Base-by-base conservation (phyloP, 1,139 yeast species). In the Spencermartinsiella ligniputridi region DNA sequence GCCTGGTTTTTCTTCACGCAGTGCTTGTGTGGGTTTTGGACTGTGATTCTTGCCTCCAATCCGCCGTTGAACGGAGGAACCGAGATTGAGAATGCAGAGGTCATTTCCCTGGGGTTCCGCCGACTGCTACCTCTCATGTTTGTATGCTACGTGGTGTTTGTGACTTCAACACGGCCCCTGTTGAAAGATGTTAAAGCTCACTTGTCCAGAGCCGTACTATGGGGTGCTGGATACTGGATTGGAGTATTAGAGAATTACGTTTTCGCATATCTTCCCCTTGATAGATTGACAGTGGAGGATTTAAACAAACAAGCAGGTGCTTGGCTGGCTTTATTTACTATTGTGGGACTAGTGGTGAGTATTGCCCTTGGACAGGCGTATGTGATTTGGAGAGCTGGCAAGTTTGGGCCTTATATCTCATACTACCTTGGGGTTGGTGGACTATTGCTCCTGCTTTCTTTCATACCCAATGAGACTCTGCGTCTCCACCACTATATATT, bases 401-500 rank as follows among this genome's bases (percentile, higher is more conserved):
- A 82, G 52, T 79, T 90, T 59, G 65, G 67, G 52, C 74, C 71
- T 47, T 88, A 83, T 56, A 64, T 72, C 39, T 56, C 65, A 34
- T 64, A 81, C 8, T 88, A 87, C 57, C 52, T 69, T 0, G 51
- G 67, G 2, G 68, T 85, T 39, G 63, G 78, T n/a, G 34, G 64
- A 0, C 71, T 74, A 0, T 63, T 87, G 20, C 50, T 74, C 0
- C 22, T 73, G 0, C 63, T 86, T 20, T 73, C 79, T 0, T 56
- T 59, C 6, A 57, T 88, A 15, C 89, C 92, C 0, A 83, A 88
- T 2, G 71, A 89, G 51, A 83, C 86, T 1, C 68, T 92, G 29
- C 72, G 97, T 41, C 70, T 92, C 13, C 98, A 92, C 62, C 98
- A 92, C 64, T 92, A 92, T 62, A 83, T 92, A 15, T 64, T 89